Percentiles rank a stretch among this genome's conserved stretches.
These are phyloP conservation scores for Ammopiptanthus mongolicus DNA, from an alignment of 306 rosid genomes.

Conservation along the genomic window DNA sequence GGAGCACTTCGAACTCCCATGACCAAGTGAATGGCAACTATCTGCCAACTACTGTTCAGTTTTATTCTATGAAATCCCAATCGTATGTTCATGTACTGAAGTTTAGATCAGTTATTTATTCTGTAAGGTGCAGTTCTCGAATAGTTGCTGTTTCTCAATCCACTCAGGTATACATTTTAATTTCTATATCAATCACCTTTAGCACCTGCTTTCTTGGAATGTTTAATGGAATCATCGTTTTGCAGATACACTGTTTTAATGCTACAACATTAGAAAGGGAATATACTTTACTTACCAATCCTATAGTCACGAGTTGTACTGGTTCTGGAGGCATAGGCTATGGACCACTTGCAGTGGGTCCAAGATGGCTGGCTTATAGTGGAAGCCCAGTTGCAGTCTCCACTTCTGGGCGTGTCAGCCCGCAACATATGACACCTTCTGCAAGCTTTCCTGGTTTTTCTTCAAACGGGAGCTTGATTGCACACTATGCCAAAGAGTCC, in stretches of 20 bases:
- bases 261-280: conserved; percentile 72
- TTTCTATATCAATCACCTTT: neutral
- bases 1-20: conserved; percentile 43
- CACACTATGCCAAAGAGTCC: conserved; percentile 92
- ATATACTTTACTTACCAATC: conserved; percentile 79
- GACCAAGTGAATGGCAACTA: conserved; percentile 52
- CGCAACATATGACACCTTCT: conserved; percentile 70
- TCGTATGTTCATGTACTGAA: conserved; percentile 76
- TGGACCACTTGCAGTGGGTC: conserved; percentile 95
- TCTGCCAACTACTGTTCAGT: conserved; percentile 70
- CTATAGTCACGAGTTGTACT: conserved; percentile 52
- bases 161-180: conserved; percentile 58
- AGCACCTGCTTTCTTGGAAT: conserved; percentile 7
- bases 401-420: conserved; percentile 61
- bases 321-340: conserved; percentile 75
- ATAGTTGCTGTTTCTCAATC: conserved; percentile 79
- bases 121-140: conserved; percentile 87
- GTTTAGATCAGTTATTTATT: conserved; percentile 81
- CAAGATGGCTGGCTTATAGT: conserved; percentile 97
- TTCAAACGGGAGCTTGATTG: conserved; percentile 86
- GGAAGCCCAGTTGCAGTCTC: conserved; percentile 59
- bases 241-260: conserved; percentile 90
- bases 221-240: conserved; percentile 17
- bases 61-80: conserved; percentile 84
- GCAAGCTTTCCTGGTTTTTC: conserved; percentile 64